Percentiles rank a stretch among this genome's conserved stretches.
Conservation (phyloP, 176 grass and related monocot genomes). For the Ananas comosus region DNA sequence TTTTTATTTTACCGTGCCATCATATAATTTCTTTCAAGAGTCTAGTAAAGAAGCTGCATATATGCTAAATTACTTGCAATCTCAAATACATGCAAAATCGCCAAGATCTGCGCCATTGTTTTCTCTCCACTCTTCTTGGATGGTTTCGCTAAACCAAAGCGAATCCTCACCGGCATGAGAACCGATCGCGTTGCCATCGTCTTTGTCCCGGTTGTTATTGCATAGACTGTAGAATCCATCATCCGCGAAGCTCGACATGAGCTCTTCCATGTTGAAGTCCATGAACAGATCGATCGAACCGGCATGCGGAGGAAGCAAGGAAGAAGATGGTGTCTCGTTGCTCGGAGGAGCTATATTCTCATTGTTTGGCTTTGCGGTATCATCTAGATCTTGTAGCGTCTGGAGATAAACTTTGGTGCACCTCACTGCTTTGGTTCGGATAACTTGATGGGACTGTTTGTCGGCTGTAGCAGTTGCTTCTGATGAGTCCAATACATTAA, state of each 20-base stretch:
- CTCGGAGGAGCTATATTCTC: background rate
- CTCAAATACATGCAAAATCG: no score
- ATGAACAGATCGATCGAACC: background rate
- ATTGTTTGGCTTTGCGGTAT: no score
- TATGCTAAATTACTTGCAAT: background rate
- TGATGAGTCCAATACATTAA: background rate
- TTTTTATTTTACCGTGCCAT: no score
- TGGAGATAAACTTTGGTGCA: conserved; percentile 27
- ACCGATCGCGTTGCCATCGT: background rate
- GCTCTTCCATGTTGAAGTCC: conserved; percentile 24
- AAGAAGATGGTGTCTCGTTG: background rate
- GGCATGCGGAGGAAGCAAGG: background rate
- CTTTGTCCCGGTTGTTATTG: background rate
- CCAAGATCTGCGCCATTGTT: background rate
- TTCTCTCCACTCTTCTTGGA: conserved; percentile 1
- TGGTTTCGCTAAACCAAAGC: background rate
- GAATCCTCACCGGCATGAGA: background rate
- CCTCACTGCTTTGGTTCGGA: conserved; percentile 26
- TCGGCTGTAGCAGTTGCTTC: background rate
- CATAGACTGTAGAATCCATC: conserved; percentile 2
- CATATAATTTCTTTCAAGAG: background rate
- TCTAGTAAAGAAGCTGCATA: conserved; percentile 13
- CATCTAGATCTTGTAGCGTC: background rate
- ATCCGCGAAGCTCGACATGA: conserved; percentile 16
- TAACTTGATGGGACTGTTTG: conserved; percentile 3